Conservation (phyloP, 805 yeast species). For the Yamadazyma sp. region DNA sequence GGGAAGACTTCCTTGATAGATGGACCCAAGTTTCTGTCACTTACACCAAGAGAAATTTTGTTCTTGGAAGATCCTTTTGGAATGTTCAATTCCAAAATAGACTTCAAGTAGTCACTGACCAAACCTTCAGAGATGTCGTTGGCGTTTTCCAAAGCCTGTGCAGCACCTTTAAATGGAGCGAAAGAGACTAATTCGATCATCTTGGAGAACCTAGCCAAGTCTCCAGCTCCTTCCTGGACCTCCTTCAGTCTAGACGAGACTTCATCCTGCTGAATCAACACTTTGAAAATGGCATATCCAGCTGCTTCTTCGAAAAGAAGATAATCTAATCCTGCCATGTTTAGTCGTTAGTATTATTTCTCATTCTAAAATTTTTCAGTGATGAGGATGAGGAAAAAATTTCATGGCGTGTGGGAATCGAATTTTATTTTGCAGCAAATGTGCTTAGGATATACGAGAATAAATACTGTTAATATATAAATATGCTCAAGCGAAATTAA, state of each 20-base stretch:
- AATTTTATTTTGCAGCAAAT: too few relatives aligned
- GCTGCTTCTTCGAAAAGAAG: slow-evolving; percentile 97
- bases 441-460: too few relatives aligned
- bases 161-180: slow-evolving; percentile 99
- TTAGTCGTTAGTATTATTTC: slow-evolving; percentile 1
- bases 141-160: slow-evolving; percentile 98
- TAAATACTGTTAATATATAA: not conserved
- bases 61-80: slow-evolving; percentile 74
- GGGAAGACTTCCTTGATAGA: slow-evolving; percentile 91
- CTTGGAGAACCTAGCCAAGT: slow-evolving; percentile 84
- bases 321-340: slow-evolving; percentile 78
- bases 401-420: slow-evolving; percentile 1
- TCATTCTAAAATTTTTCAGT: slow-evolving; percentile 11
- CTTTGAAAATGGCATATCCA: slow-evolving; percentile 96
- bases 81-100: slow-evolving; percentile 84
- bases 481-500: slow-evolving; percentile 62
- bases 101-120: slow-evolving; percentile 87
- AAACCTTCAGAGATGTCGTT: slow-evolving; percentile 97
- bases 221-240: slow-evolving; percentile 88
- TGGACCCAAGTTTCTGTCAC: slow-evolving; percentile 95
- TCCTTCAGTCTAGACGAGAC: slow-evolving; percentile 89
- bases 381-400: slow-evolving; percentile 8
- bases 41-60: slow-evolving; percentile 78
- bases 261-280: slow-evolving; percentile 89
- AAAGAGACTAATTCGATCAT: slow-evolving; percentile 90